phyloP scores from a whole-genome alignment of 495 filamentous ascomycete genomes.

The Lasiosphaeria ovina region DNA sequence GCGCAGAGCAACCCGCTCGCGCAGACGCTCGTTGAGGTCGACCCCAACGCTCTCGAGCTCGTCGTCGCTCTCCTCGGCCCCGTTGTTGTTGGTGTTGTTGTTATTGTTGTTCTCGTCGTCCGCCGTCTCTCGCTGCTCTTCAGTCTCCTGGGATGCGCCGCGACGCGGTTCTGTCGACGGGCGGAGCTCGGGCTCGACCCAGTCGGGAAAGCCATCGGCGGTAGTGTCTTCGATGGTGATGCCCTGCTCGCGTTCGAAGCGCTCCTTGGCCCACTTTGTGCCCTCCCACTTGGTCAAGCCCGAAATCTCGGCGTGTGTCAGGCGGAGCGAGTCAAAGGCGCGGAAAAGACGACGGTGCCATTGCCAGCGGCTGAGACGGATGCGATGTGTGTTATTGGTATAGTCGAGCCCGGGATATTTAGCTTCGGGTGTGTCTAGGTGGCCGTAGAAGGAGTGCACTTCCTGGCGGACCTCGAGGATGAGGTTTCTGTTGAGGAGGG shows the following conservation, averaged over 20 bases:
- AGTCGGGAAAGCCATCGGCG: conserved; percentile 59
- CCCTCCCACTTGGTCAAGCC: conserved; percentile 88
- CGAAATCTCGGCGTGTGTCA: conserved; percentile 76
- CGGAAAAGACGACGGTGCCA: conserved; percentile 81
- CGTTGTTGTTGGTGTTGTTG: conserved; percentile 5
- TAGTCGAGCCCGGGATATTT: conserved; percentile 93
- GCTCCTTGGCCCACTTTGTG: conserved; percentile 84
- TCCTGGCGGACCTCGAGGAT: conserved; percentile 89
- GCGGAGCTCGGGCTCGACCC: conserved; percentile 48
- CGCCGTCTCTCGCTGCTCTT: conserved; percentile 21
- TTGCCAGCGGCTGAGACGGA: conserved; percentile 74
- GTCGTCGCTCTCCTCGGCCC: conserved; percentile 59
- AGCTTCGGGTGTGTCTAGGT: conserved; percentile 79
- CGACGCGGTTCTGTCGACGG: conserved; percentile 18
- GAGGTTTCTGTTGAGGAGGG: conserved; percentile 58
- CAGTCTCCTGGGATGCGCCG: conserved; percentile 12
- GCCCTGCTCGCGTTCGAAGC: conserved; percentile 76
- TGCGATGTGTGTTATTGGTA: conserved; percentile 72
- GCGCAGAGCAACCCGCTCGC: conserved; percentile 62
- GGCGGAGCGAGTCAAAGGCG: conserved; percentile 71
- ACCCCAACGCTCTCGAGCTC: conserved; percentile 70
- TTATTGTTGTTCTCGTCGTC: conserved; percentile 26
- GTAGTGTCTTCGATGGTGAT: conserved; percentile 76
- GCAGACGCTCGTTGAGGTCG: conserved; percentile 69
- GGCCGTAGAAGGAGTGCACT: conserved; percentile 80